These are phyloP conservation scores for Suhomyces chickasaworum DNA, from an alignment of 1,139 yeast genomes.

Conservation along the genomic window DNA sequence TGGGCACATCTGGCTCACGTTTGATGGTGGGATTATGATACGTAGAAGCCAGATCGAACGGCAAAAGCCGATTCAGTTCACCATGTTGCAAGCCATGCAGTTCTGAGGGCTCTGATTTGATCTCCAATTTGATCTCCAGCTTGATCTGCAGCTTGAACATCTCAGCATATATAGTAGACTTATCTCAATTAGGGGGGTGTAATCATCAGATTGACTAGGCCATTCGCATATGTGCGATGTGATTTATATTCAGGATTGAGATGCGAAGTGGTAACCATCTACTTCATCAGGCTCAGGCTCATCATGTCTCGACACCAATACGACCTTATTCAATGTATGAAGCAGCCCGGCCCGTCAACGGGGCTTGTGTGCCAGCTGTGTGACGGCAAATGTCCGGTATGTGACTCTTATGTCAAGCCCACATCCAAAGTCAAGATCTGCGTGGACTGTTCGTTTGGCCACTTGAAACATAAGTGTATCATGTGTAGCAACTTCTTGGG, in stretches of 20 bases:
- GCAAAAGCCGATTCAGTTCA: background rate
- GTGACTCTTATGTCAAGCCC: conserved; percentile 86
- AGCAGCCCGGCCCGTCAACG: conserved; percentile 73
- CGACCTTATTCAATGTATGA: conserved; percentile 82
- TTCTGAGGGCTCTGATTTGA: background rate
- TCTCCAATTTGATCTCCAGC: background rate
- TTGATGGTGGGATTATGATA: background rate
- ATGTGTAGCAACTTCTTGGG: conserved; percentile 61
- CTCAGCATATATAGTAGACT: background rate
- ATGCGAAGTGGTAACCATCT: conserved; percentile 91
- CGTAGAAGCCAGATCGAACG: background rate
- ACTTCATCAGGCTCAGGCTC: too few species aligned
- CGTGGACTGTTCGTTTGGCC: conserved; percentile 82
- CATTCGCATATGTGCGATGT: background rate
- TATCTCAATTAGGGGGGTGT: background rate
- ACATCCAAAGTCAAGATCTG: conserved; percentile 73
- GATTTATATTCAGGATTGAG: conserved; percentile 4
- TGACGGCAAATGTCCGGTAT: conserved; percentile 89
- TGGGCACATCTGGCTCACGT: conserved; percentile 4
- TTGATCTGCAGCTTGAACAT: background rate
- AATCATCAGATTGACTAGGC: background rate
- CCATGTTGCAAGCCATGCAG: too few species aligned
- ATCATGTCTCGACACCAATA: conserved; percentile 88
- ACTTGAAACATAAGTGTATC: conserved; percentile 64
- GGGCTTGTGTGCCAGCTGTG: conserved; percentile 83